These are phyloP conservation scores for Termitomyces sp. DNA, from an alignment of 1,284 basidiomycete species.

Conservation along the genomic window DNA sequence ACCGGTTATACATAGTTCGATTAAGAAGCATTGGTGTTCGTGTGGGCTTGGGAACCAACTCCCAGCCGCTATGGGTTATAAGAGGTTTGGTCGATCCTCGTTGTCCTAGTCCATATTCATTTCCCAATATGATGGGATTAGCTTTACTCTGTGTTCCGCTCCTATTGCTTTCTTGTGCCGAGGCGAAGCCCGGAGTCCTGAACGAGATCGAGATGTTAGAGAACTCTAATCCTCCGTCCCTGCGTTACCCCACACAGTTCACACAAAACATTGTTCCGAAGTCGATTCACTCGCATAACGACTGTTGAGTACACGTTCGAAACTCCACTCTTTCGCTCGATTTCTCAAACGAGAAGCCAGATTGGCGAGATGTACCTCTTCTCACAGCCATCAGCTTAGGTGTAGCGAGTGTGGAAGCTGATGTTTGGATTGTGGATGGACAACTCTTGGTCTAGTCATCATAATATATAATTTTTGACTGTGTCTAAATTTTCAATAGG, in stretches of 20 bases:
- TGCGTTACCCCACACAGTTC: conserved; percentile 47
- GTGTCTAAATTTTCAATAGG: conserved; percentile 23
- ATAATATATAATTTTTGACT: neutral
- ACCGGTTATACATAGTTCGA: conserved; percentile 2
- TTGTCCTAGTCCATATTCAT: neutral
- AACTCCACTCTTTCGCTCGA: neutral
- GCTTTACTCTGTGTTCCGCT: conserved; percentile 3
- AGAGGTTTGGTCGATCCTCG: neutral
- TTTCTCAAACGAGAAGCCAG: conserved; percentile 23
- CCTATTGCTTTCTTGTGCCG: conserved; percentile 4
- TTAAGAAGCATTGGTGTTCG: neutral
- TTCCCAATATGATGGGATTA: neutral
- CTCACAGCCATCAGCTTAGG: conserved; percentile 46
- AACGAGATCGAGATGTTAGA: conserved; percentile 38
- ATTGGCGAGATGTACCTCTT: conserved; percentile 51
- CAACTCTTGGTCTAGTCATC: conserved; percentile 40
- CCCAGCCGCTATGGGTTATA: neutral
- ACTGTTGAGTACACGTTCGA: conserved; percentile 34
- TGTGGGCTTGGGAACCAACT: neutral
- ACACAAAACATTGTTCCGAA: conserved; percentile 49
- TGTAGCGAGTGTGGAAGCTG: conserved; percentile 52
- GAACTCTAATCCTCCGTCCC: conserved; percentile 36
- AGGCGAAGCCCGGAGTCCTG: conserved; percentile 27
- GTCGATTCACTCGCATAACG: conserved; percentile 51
- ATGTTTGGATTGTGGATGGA: conserved; percentile 45